Base-by-base conservation (phyloP, 169 alveolate genomes). In the Cryptosporidium sp. region DNA sequence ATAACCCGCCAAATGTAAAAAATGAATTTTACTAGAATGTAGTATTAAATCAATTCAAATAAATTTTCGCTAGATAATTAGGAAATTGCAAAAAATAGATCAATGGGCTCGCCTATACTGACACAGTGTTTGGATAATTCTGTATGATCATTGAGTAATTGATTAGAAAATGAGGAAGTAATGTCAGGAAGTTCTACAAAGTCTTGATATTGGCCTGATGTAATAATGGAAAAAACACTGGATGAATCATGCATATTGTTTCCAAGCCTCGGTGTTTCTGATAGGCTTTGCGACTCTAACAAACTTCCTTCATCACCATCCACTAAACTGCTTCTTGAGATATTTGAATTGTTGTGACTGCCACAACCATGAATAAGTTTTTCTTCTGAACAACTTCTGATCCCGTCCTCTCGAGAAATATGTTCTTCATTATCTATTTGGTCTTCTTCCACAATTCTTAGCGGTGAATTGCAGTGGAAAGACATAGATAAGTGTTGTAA, bases 131-230 rank as follows among this genome's bases (percentile, higher is more conserved):
- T 80, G 26, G 75, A 26, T 59, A 65, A 23, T 37, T 39, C 89
- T 21, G 61, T 62, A 29, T 39, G 59, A 41, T 62, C 89, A 21
- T 48, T 26, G 37, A 80, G 65, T 26, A 80, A 18, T n/a, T 80
- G 89, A 37, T 59, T 80, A 14, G 80, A 26, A 37, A 80, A 29
- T n/a, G 80, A 26, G 37, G 74, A 35, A 14, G 89, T 29, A 45
- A 80, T 80, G 45, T 80, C 89, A n/a, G 89, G 74, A 18, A 80
- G 39, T n/a, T 59, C 89, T 7, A 80, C 68, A 48, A 37, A 80
- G 21, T 59, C 59, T 65, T 80, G 89, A 39, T 80, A 80, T 7
- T 80, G 89, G 41, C 43, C 23, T 23, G 89, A 62, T 21, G 86
- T 29, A 41, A 80, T 33, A 8, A 80, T 62, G 8, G 89, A 65